Evolutionary conservation across 2,329 filamentous ascomycete genomes (phyloP), one percentile per base, ranked within the genome.

Genomic region (Colletotrichum siamense): DNA sequence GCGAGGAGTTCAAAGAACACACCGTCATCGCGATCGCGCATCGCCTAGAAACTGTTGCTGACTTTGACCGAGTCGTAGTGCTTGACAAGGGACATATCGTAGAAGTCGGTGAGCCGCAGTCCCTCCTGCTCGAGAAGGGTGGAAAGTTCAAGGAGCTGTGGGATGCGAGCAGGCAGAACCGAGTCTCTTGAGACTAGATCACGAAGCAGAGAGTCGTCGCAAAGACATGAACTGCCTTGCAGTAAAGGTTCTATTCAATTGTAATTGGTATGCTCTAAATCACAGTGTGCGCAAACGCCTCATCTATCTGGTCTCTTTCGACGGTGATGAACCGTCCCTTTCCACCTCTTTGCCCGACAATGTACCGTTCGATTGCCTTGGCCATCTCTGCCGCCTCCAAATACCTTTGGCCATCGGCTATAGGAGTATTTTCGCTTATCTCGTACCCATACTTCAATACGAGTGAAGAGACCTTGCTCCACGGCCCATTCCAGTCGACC

Each of bases 401-500:
- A 57, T 85, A 83, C 9, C 81, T 82, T 22, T 82, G 79, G 30
- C 80, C 78, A 57, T 87, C 84, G 8, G 82, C 82, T 6, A 78
- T 80, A 16, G 81, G 78, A 5, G 84, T 82, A 24, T 86, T 82
- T 3, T 84, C 83, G 3, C 79, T 77, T 12, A 85, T 80, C 2
- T 78, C 82, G 79, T 88, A 89, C 2, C 90, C 89, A 0, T 86
- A 85, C 30, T 81, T 84, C 71, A 91, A 83, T 36, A 87, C 82
- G 71, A 91, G 78, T 12, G 82, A 83, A 0, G 83, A 85, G 4
- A 91, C 83, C 81, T 91, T 91, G 30, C 89, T 88, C 90, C 90
- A 91, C 55, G 87, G 84, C 6, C 85, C 85, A 0, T 83, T 84
- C 91, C 91, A 92, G 79, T 92, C 90, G 12, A 92, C 84, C 49